These are phyloP conservation scores for Fusarium pseudograminearum DNA, from an alignment of 2,329 filamentous ascomycete genomes.

Conservation along the genomic window DNA sequence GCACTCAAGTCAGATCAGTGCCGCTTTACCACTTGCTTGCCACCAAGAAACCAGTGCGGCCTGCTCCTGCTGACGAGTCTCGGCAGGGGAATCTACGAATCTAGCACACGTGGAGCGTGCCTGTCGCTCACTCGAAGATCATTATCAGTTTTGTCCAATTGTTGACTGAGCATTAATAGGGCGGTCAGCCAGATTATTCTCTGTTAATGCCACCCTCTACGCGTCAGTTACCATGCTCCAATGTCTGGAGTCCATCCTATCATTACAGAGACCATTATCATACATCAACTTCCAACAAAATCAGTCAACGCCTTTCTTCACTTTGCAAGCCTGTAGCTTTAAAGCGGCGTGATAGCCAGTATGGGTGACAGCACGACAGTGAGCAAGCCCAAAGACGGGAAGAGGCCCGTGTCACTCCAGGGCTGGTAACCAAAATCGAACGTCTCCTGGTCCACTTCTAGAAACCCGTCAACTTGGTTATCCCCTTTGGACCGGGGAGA, in stretches of 20 bases:
- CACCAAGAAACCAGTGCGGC: conserved; percentile 5
- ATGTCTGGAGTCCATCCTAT: conserved; percentile 4
- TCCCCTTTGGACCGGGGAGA: conserved; percentile 45
- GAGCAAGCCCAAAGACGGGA: conserved; percentile 21
- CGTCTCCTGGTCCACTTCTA: conserved; percentile 32
- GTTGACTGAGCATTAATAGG: conserved; percentile 17
- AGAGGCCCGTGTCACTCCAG: conserved; percentile 34
- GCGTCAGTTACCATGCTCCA: background rate
- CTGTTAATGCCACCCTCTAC: conserved; percentile 3
- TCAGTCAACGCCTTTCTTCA: conserved; percentile 18
- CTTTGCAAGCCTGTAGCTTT: conserved; percentile 15
- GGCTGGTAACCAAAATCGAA: conserved; percentile 14
- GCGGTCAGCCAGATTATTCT: conserved; percentile 34
- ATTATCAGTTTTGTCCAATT: conserved; percentile 33
- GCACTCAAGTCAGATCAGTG: conserved; percentile 4
- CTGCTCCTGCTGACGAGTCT: conserved; percentile 31
- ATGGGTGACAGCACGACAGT: conserved; percentile 28
- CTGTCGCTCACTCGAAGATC: conserved; percentile 36
- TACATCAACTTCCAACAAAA: background rate
- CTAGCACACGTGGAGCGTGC: conserved; percentile 39
- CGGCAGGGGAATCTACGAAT: conserved; percentile 35
- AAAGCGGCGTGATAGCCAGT: conserved; percentile 28
- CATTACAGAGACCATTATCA: background rate
- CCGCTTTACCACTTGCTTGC: conserved; percentile 23
- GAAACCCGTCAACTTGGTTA: conserved; percentile 44